phyloP scores from a whole-genome alignment of 345 rosid species.

The rapeseed (Brassica napus) region Da-Ae NC_063436.1:22441501-22442000 shows the following conservation, averaged over 20 bases:
- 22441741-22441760: constrained; percentile 24
- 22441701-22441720: constrained; percentile 11
- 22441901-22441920: constrained; percentile 27
- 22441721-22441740: background rate
- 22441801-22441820: background rate
- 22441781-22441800: background rate
- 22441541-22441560: constrained; percentile 37
- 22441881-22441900: constrained; percentile 28
- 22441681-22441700: background rate
- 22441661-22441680: constrained; percentile 2
- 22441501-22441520: constrained; percentile 18
- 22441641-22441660: constrained; percentile 27
- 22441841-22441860: background rate
- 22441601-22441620: constrained; percentile 25
- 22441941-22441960: constrained; percentile 48
- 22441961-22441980: constrained; percentile 45
- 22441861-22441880: background rate
- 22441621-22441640: constrained; percentile 39
- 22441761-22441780: background rate
- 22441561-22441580: constrained; percentile 41
- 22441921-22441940: constrained; percentile 47
- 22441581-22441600: constrained; percentile 44
- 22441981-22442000: constrained; percentile 58
- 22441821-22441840: no score
- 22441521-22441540: constrained; percentile 14